A percentile compares a stretch with the other conserved stretches of the same genome.
Evolutionary conservation across 2,329 filamentous ascomycete genomes (phyloP).

Genomic region (Nemania sp.): DNA sequence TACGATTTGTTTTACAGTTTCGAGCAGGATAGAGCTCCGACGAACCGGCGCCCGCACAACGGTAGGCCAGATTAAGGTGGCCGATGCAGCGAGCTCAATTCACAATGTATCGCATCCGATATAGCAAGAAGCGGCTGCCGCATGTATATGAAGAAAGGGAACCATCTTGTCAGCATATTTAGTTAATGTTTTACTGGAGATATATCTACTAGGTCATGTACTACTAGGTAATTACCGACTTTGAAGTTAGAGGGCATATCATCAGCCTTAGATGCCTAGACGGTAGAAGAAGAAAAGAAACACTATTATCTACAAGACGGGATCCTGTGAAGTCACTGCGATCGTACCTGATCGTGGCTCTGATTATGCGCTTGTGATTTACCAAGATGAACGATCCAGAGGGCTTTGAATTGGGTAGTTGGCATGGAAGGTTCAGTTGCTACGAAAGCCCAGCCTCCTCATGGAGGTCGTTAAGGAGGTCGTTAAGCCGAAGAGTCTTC

Average conservation of each 20-base stretch:
- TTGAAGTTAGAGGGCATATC: too few relatives aligned
- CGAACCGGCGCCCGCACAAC: not conserved
- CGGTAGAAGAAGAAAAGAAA: not conserved
- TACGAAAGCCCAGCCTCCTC: not conserved
- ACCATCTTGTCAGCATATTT: not conserved
- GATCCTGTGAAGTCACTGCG: not conserved
- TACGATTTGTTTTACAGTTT: not conserved
- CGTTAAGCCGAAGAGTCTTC: not conserved
- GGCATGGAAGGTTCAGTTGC: not conserved
- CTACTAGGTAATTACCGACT: not conserved
- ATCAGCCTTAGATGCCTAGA: too few relatives aligned
- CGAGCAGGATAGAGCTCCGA: not conserved
- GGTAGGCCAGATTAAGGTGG: too few relatives aligned
- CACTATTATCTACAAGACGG: not conserved
- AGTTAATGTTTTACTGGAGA: too few relatives aligned
- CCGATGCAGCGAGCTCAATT: not conserved
- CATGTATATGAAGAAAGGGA: not conserved
- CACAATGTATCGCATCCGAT: not conserved
- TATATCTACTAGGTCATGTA: slow-evolving; percentile 6
- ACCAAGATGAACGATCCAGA: not conserved
- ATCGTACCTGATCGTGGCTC: not conserved
- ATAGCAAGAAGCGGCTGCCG: not conserved
- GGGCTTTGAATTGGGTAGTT: not conserved
- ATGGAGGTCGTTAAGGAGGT: too few relatives aligned
- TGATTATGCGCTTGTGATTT: not conserved